A percentile compares a stretch with the other conserved stretches of the same genome.
phyloP scores from a whole-genome alignment of 768 basidiomycete genomes.

The Kwoniella sp. region DNA sequence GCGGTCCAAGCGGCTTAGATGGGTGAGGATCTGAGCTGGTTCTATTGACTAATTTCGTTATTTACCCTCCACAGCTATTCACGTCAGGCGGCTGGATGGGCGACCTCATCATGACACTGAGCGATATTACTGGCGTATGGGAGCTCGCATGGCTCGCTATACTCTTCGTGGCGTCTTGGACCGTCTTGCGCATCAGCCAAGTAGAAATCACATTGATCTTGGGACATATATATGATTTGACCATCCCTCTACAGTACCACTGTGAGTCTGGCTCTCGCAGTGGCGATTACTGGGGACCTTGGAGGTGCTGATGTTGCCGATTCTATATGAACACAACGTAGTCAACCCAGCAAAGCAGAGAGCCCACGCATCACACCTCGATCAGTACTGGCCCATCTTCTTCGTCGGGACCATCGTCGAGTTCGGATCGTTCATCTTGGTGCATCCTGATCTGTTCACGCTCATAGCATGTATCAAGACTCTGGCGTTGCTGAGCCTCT shows the following conservation, averaged over 20 bases:
- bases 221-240: conserved; percentile 21
- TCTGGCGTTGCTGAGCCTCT: conserved; percentile 27
- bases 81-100: conserved; percentile 30
- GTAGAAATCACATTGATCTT: conserved; percentile 21
- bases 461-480: conserved; percentile 43
- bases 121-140: conserved; percentile 24
- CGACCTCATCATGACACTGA: conserved; percentile 18
- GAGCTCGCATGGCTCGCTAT: conserved; percentile 16
- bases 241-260: conserved; percentile 27
- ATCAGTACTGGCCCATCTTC: conserved; percentile 43
- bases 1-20: not conserved
- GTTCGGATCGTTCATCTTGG: conserved; percentile 29
- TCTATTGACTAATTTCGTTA: not conserved
- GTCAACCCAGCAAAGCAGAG: conserved; percentile 10
- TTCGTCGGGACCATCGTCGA: conserved; percentile 28
- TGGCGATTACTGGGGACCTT: no score
- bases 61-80: conserved; percentile 6
- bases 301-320: not conserved
- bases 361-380: conserved; percentile 26
- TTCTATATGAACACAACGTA: not conserved
- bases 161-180: conserved; percentile 25
- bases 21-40: not conserved
- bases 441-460: conserved; percentile 43
- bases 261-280: conserved; percentile 26
- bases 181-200: conserved; percentile 12